These are phyloP conservation scores for Penicillium verhagenii DNA, from an alignment of 495 filamentous ascomycete species.

Conservation along the genomic window DNA sequence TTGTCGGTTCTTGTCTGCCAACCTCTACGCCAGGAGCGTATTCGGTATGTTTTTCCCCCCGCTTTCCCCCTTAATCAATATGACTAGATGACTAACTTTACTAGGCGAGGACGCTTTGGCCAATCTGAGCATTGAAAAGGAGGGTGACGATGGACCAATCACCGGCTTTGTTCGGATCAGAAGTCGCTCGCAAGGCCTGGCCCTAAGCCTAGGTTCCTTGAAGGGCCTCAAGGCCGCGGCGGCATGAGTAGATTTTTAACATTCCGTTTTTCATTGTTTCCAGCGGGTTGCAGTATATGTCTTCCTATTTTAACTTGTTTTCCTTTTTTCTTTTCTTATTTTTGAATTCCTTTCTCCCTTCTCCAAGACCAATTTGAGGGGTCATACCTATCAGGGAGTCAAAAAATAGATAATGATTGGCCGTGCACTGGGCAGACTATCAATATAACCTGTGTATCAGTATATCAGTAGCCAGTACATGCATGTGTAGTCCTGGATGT, in stretches of 20 bases:
- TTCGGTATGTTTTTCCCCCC: constrained; percentile 71
- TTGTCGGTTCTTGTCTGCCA: constrained; percentile 96
- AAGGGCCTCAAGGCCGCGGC: constrained; percentile 78
- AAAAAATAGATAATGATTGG: constrained; percentile 12
- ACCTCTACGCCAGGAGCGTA: constrained; percentile 94
- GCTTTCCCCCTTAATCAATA: background rate
- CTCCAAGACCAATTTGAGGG: constrained; percentile 8
- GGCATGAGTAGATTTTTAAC: constrained; percentile 38
- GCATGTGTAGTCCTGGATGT: background rate
- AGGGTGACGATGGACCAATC: constrained; percentile 91
- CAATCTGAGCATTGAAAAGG: constrained; percentile 97
- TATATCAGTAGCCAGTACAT: constrained; percentile 1
- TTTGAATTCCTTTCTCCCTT: constrained; percentile 26
- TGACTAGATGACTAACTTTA: constrained; percentile 25
- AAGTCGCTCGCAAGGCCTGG: constrained; percentile 94
- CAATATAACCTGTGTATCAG: background rate
- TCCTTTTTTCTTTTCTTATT: constrained; percentile 20
- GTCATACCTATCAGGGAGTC: constrained; percentile 3
- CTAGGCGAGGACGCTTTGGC: constrained; percentile 97
- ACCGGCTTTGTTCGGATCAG: constrained; percentile 99
- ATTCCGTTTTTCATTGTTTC: constrained; percentile 16
- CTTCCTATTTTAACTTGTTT: constrained; percentile 17
- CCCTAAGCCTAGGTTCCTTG: constrained; percentile 87
- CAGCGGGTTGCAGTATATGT: constrained; percentile 31
- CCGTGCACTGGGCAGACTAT: too few relatives aligned